A percentile compares a stretch with the other conserved stretches of the same genome.
Conservation (phyloP, 1,284 basidiomycete genomes). For the Paramarasmius palmivorus region DNA sequence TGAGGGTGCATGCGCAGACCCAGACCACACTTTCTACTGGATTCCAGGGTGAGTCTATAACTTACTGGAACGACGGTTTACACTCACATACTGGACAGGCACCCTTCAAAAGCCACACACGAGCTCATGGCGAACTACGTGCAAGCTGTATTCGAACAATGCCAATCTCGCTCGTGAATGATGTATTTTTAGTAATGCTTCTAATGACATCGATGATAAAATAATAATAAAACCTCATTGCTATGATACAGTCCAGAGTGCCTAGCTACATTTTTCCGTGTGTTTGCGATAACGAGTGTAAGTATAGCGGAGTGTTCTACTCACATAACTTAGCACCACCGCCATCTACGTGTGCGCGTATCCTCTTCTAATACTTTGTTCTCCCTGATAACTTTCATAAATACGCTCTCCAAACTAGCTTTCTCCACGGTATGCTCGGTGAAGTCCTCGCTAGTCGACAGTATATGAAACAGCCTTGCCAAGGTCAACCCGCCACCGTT, state of each 20-base stretch:
- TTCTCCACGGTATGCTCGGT: constrained; percentile 70
- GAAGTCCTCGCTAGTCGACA: constrained; percentile 53
- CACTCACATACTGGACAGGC: constrained; percentile 24
- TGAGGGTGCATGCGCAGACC: constrained; percentile 37
- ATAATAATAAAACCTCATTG: no score
- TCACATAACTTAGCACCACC: constrained; percentile 19
- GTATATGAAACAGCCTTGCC: constrained; percentile 56
- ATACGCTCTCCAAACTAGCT: constrained; percentile 69
- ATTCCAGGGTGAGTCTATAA: constrained; percentile 39
- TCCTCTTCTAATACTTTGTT: constrained; percentile 64
- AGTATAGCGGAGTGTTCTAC: no score
- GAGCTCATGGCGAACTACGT: constrained; percentile 51
- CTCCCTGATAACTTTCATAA: constrained; percentile 71
- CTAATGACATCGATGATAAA: not conserved
- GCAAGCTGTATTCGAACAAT: constrained; percentile 37
- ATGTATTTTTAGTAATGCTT: not conserved
- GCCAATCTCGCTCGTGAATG: constrained; percentile 14
- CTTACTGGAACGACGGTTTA: not conserved
- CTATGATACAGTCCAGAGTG: no score
- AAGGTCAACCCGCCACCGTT: constrained; percentile 40
- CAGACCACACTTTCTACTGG: constrained; percentile 52
- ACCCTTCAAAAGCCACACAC: constrained; percentile 42
- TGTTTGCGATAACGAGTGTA: not conserved
- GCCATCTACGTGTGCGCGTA: constrained; percentile 23
- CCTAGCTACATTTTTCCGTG: not conserved